Conservation (phyloP, 495 filamentous ascomycete species). For the Penicillium macrosclerotiorum region DNA sequence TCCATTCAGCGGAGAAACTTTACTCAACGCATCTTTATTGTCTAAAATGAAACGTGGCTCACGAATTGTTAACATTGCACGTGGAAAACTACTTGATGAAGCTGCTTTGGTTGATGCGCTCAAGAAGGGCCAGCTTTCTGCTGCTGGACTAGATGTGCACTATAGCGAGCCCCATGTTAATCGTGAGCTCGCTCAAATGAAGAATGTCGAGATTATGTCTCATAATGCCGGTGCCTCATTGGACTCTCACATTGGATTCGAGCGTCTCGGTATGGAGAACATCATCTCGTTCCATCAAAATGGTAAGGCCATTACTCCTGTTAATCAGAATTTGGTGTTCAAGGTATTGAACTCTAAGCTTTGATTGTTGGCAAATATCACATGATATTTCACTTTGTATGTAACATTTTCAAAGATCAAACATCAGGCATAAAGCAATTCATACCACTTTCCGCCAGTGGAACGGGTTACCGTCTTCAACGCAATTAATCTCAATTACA, state of each 20-base stretch:
- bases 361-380: neutral
- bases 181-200: constrained; percentile 49
- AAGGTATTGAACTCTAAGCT: constrained; percentile 19
- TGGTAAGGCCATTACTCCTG: constrained; percentile 58
- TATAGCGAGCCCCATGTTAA: constrained; percentile 49
- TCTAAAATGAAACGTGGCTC: constrained; percentile 53
- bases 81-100: constrained; percentile 69
- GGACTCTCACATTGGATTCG: constrained; percentile 70
- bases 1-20: constrained; percentile 56
- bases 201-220: constrained; percentile 59
- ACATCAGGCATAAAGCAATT: neutral
- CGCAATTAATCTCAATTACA: neutral
- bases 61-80: constrained; percentile 70
- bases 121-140: constrained; percentile 49
- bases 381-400: neutral
- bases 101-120: constrained; percentile 63
- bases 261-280: constrained; percentile 71
- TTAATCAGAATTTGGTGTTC: constrained; percentile 56
- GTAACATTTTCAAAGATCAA: neutral
- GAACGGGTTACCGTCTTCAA: neutral
- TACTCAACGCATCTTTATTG: constrained; percentile 54
- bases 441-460: neutral
- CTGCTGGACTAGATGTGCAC: constrained; percentile 69
- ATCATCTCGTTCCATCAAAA: constrained; percentile 58
- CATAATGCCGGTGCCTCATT: constrained; percentile 73